phyloP scores from a whole-genome alignment of 2,329 filamentous ascomycete genomes.

The Ophiognomonia clavigignenti-juglandacearum region DNA sequence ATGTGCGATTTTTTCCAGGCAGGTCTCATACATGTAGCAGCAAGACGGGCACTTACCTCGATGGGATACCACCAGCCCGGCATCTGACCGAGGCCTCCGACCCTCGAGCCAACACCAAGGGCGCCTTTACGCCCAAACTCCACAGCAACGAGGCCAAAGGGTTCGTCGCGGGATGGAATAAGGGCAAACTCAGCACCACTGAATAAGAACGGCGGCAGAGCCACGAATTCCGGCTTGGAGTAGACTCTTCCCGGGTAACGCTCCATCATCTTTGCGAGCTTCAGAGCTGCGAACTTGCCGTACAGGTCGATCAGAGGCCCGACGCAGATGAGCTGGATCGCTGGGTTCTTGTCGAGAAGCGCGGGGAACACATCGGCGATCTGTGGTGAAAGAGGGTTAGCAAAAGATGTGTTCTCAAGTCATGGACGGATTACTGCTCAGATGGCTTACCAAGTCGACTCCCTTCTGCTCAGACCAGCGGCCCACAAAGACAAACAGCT shows the following conservation, averaged over 20 bases:
- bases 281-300: constrained; percentile 62
- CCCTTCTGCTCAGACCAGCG: constrained; percentile 67
- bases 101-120: constrained; percentile 60
- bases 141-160: constrained; percentile 64
- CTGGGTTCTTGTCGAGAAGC: constrained; percentile 54
- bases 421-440: not conserved
- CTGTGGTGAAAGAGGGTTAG: not conserved
- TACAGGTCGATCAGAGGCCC: constrained; percentile 65
- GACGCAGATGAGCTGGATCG: constrained; percentile 58
- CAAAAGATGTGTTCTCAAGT: too few relatives aligned
- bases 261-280: constrained; percentile 60
- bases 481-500: constrained; percentile 64
- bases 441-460: constrained; percentile 50
- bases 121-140: constrained; percentile 66
- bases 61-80: constrained; percentile 63
- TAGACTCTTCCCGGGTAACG: constrained; percentile 61
- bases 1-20: constrained; percentile 59
- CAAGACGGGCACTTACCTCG: too few relatives aligned
- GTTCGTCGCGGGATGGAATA: constrained; percentile 65
- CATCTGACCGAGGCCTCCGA: constrained; percentile 66
- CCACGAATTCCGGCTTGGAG: constrained; percentile 65
- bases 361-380: constrained; percentile 64
- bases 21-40: constrained; percentile 47
- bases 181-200: constrained; percentile 64
- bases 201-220: constrained; percentile 62